Evolutionary conservation across 2,329 filamentous ascomycete genomes (phyloP), one percentile per base, ranked within the genome.

Genomic region (Ceratocystis papillata): DNA sequence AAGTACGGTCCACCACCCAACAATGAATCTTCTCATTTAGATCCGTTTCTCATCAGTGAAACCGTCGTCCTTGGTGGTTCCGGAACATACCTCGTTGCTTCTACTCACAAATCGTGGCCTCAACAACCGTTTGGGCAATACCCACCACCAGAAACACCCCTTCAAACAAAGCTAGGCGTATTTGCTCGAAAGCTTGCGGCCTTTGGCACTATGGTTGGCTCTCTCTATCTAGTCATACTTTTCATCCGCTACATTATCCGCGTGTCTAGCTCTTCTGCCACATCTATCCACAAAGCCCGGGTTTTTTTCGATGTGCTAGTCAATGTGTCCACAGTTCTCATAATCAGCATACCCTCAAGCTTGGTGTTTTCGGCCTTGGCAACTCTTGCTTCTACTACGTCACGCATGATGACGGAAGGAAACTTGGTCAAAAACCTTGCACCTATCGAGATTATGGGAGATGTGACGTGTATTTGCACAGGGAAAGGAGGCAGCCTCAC

Each of bases 41-140:
- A 92, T 70, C 89, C 89, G 0, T 93, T 93, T 74, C 90, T 93
- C 68, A 79, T 92, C 3, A 92, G 88, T 25, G 89, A 89, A 59
- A 87, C 87, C 2, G 90, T 90, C 70, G 85, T 93, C 10, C 84
- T 85, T 0, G 87, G 90, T 71, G 89, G 89, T 65, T 80, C 90
- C 6, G 89, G 89, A 8, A 85, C 83, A 3, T 92, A 90, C 74
- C 74, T 93, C 65, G 88, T 91, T 65, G 90, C 87, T 1, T 83
- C 88, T 3, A 85, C 87, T 20, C 89, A 89, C 69, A 80, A 87
- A 45, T 82, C 92, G 73, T 89, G 88, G 0, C 87, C 83, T 41
- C 86, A 89, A 71, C 30, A 57, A 22, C 46, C 63, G 3, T 65
- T 65, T 82, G 88, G 88, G 46, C 84, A 87, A 68, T 87, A 89